phyloP scores from a whole-genome alignment of 2,329 filamentous ascomycete species.

The Dissoconium aciculare region DNA sequence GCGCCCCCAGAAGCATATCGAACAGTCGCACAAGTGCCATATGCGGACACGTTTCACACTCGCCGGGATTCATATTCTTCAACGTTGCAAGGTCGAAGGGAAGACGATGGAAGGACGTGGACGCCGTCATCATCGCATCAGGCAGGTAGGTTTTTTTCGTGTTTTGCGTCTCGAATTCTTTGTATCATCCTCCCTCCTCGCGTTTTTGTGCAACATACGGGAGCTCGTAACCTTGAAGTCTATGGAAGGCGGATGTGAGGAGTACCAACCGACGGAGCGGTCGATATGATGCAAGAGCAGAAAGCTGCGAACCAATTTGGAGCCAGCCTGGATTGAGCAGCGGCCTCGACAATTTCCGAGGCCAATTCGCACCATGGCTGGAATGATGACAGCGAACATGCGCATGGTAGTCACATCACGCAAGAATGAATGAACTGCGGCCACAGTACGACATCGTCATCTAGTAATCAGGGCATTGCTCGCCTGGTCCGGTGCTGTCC shows the following conservation, averaged over 20 bases:
- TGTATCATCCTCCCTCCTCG: neutral
- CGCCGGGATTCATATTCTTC: conserved; percentile 35
- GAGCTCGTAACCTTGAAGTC: neutral
- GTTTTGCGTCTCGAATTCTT: neutral
- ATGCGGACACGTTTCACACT: conserved; percentile 31
- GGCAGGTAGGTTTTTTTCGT: conserved; percentile 1
- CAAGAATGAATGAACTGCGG: too few relatives aligned
- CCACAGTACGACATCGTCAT: too few relatives aligned
- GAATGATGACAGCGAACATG: too few relatives aligned
- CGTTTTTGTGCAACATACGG: neutral
- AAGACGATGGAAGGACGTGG: conserved; percentile 24
- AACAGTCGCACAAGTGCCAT: conserved; percentile 31
- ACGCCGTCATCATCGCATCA: conserved; percentile 13
- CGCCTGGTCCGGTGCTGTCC: too few relatives aligned
- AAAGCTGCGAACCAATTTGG: too few relatives aligned
- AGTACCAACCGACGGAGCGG: neutral
- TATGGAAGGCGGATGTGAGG: neutral
- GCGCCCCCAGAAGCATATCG: too few relatives aligned
- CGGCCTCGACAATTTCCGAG: too few relatives aligned
- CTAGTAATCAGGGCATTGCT: too few relatives aligned
- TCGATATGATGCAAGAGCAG: neutral
- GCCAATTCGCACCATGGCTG: too few relatives aligned
- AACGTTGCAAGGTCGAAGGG: conserved; percentile 25
- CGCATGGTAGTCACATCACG: too few relatives aligned
- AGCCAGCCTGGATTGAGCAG: too few relatives aligned